Evolutionary conservation across 1,284 basidiomycete species (phyloP), one percentile per base, ranked within the genome.

Genomic region (Blastosporella zonata): DNA sequence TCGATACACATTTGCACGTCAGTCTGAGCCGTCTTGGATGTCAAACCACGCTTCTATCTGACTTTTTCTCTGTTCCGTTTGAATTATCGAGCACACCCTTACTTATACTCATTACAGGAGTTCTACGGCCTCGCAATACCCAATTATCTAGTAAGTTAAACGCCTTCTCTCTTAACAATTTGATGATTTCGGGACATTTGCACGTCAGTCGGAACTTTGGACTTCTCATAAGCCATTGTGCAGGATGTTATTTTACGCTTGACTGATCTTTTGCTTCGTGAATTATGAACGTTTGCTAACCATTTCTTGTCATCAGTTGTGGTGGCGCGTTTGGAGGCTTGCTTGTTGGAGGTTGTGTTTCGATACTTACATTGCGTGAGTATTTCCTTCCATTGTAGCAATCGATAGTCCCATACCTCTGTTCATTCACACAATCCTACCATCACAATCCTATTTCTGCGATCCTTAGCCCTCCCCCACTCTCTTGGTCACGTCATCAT

Each of bases 151-250:
- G 54, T 55, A 23, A 36, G 48, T 43, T 31, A 17, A 8, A n/a
- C 12, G 6, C 29, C 29, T 31, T 31, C 43, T n/a, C 8, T 8
- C 21, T 23, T 20, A 38, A 2, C 17, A 40, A 20, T 45, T 56
- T 55, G 71, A 74, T 59, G 71, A 73, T 45, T 61, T 57, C 57
- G 60, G 66, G 50, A 49, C 52, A 68, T 78, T 77, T 79, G 75
- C 77, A 77, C 73, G 74, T 77, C 77, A 76, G 76, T 73, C 74
- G 53, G 74, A 78, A 61, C 61, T 59, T 50, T 45, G 51, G 35
- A 33, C 28, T n/a, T 37, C 29, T 53, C 42, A 49, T 43, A 48
- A 52, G 56, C 49, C 50, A 57, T 51, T 60, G 58, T 60, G 56
- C 29, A 68, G 55, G 74, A 75, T 66, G 74, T 59, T 52, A 72